These are phyloP conservation scores for Botrytis paeoniae DNA, from an alignment of 2,329 filamentous ascomycete species.

Conservation along the genomic window DNA sequence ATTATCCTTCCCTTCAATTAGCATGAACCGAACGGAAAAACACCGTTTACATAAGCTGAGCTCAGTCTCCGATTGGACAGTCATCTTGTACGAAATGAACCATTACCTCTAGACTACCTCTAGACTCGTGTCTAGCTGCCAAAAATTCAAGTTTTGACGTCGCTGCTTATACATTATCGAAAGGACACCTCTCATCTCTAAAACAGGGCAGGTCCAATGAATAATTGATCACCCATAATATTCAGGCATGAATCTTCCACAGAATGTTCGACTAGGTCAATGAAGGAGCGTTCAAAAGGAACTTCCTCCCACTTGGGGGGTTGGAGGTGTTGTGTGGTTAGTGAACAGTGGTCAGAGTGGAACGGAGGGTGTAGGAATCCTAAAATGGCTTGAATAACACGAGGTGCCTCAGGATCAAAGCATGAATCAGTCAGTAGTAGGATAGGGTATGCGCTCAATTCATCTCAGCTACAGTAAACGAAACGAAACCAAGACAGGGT, in stretches of 20 bases:
- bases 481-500: not conserved
- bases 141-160: not conserved
- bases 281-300: not conserved
- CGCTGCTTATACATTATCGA: not conserved
- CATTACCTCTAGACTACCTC: not conserved
- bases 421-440: not conserved
- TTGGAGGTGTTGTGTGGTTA: not conserved
- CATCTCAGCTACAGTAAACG: constrained; percentile 13
- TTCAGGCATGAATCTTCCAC: not conserved
- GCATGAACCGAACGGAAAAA: not conserved
- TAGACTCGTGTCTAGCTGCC: not conserved
- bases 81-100: not conserved
- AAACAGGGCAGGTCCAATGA: not conserved
- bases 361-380: not conserved
- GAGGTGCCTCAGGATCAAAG: not conserved
- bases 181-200: not conserved
- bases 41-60: not conserved
- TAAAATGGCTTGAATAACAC: not conserved
- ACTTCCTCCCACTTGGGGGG: not conserved
- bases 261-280: not conserved
- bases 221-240: not conserved
- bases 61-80: not conserved
- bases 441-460: constrained; percentile 12
- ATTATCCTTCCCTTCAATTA: not conserved
- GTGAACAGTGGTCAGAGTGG: not conserved